A percentile compares a stretch with the other conserved stretches of the same genome.
These are phyloP conservation scores for Mytilinidion resinicola DNA, from an alignment of 495 filamentous ascomycete genomes.

Conservation along the genomic window DNA sequence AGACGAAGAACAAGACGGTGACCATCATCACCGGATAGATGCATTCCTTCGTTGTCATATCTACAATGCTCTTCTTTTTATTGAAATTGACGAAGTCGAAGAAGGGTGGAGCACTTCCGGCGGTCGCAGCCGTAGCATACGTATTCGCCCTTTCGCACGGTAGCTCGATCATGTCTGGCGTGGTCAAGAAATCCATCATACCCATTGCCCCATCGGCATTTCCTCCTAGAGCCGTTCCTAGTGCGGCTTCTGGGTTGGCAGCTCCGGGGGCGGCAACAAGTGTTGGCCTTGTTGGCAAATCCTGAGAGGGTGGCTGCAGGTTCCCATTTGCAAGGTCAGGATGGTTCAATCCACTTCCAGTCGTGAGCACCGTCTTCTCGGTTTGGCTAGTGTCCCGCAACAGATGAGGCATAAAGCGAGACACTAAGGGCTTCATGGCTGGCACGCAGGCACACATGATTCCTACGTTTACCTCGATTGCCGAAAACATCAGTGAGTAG, in stretches of 20 bases:
- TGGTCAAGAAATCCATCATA: slow-evolving; percentile 55
- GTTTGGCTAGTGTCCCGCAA: slow-evolving; percentile 46
- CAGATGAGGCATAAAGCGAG: slow-evolving; percentile 66
- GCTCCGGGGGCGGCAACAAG: neutral
- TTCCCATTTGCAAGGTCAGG: neutral
- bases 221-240: neutral
- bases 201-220: slow-evolving; percentile 29
- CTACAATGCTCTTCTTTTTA: slow-evolving; percentile 63
- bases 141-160: slow-evolving; percentile 22
- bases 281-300: too few relatives aligned
- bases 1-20: slow-evolving; percentile 41
- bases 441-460: slow-evolving; percentile 86
- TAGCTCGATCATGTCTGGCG: slow-evolving; percentile 42
- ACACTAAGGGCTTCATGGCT: slow-evolving; percentile 77
- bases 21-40: slow-evolving; percentile 38
- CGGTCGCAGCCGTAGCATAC: slow-evolving; percentile 25
- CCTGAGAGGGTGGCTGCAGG: neutral
- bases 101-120: slow-evolving; percentile 41
- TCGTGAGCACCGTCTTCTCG: slow-evolving; percentile 9
- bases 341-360: neutral
- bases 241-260: neutral
- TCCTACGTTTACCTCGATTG: slow-evolving; percentile 82
- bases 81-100: slow-evolving; percentile 85
- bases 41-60: slow-evolving; percentile 35
- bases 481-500: slow-evolving; percentile 85